Base-by-base conservation (phyloP, 176 grass and related monocot genomes). In the Oryza coarctata region DNA sequence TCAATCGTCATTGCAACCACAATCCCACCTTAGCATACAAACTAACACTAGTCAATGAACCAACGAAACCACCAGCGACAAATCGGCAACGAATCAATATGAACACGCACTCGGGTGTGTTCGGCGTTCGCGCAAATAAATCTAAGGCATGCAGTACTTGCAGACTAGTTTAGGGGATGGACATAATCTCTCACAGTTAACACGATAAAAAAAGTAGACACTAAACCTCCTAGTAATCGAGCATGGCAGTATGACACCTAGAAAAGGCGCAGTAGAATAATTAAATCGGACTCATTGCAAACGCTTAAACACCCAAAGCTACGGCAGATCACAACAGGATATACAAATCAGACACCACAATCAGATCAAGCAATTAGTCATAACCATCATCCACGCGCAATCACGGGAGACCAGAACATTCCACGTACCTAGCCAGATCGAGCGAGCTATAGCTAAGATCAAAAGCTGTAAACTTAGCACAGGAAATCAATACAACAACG, bases 401-500 rank as follows among this genome's bases (percentile, higher is more conserved):
- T 10, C 47, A 84, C 20, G 55, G 9, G 20, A 60, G 55, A 88
- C 9, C 55, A 22, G 63, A 81, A 76, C 71, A 76, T 27, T 18
- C 12, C 30, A 55, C 63, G 2, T 57, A 89, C 77, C 77, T 77
- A 85, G 26, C 2, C 35, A 63, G 73, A 86, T 34, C 38, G 40
- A 68, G 8, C 10, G 57, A 85, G 35, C 72, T 30, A 43, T 9
- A 23, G 2, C 22, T 41, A 65, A 70, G 17, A 75, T 65, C 31
- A 63, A 75, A 33, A 60, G 38, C 76, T 26, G 14, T 63, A 77
- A 22, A 62, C 75, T 35, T 70, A 47, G 26, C 79, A 32, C 60
- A 52, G 10, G 39, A 34, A 70, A 89, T 68, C 82, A 71, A 29
- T 36, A 73, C 47, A 29, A 0, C 29, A 34, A 79, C 31, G 49